Conservation (phyloP, 2,329 filamentous ascomycete genomes). For the Penicillium vulpinum region DNA sequence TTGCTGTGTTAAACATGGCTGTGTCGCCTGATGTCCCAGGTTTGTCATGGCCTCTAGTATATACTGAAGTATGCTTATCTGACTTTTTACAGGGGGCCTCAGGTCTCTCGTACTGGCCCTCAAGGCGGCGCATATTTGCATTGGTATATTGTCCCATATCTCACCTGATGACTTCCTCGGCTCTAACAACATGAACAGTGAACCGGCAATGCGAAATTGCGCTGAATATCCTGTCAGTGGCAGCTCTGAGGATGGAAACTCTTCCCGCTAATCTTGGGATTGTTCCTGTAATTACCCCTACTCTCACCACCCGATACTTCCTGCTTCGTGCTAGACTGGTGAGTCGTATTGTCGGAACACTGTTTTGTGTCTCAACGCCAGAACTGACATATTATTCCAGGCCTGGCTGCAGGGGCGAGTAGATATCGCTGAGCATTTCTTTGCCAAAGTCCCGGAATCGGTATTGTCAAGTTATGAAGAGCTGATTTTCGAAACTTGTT, state of each 20-base stretch:
- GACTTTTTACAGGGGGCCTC: constrained; percentile 7
- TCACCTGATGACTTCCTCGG: neutral
- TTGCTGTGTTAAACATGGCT: constrained; percentile 1
- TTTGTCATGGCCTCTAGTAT: neutral
- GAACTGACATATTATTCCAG: constrained; percentile 45
- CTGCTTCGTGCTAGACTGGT: constrained; percentile 68
- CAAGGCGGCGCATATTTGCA: constrained; percentile 63
- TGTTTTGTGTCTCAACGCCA: neutral
- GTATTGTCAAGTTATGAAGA: constrained; percentile 46
- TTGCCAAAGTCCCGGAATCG: constrained; percentile 56
- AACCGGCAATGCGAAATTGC: constrained; percentile 58
- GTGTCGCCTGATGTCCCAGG: neutral
- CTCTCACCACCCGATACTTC: constrained; percentile 58
- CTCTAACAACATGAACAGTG: constrained; percentile 41
- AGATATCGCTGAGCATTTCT: constrained; percentile 78
- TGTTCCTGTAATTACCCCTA: constrained; percentile 10
- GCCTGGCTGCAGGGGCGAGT: constrained; percentile 71
- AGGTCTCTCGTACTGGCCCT: constrained; percentile 68
- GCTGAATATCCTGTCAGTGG: constrained; percentile 62
- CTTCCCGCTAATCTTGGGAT: constrained; percentile 14
- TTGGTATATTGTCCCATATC: constrained; percentile 49
- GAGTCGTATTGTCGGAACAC: constrained; percentile 26
- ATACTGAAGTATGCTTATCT: neutral
- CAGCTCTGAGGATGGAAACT: constrained; percentile 56
- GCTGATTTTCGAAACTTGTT: constrained; percentile 66